phyloP scores from a whole-genome alignment of 306 rosid species.

The Geum urbanum region DNA sequence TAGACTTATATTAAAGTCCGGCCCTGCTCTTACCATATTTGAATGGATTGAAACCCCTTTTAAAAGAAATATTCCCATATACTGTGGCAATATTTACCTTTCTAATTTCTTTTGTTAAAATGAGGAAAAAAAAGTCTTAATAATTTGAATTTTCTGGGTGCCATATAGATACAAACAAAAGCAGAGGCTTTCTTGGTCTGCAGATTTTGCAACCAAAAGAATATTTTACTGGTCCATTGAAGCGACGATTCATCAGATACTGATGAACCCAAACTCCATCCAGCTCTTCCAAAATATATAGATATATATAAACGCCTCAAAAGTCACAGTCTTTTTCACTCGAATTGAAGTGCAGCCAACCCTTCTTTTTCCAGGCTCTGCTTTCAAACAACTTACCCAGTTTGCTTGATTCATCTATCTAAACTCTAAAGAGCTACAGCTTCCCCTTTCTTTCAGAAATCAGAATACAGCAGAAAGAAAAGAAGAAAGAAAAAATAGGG shows the following conservation, averaged over 20 bases:
- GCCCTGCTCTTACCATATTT: too few relatives aligned
- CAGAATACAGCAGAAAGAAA: too few relatives aligned
- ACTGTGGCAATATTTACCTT: too few relatives aligned
- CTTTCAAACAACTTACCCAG: background rate
- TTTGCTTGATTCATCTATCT: too few relatives aligned
- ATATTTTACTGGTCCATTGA: conserved; percentile 29
- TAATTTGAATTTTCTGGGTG: conserved; percentile 9
- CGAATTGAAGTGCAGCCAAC: background rate
- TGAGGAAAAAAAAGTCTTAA: background rate
- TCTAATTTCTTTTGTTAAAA: background rate
- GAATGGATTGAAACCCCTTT: too few relatives aligned
- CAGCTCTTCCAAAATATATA: background rate
- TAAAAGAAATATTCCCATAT: too few relatives aligned
- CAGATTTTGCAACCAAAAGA: conserved; percentile 15
- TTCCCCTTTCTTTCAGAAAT: background rate
- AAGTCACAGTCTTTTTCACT: conserved; percentile 9
- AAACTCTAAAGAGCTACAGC: background rate
- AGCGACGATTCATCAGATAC: conserved; percentile 31
- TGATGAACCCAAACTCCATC: background rate
- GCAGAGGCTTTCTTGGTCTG: conserved; percentile 3
- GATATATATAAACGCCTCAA: background rate
- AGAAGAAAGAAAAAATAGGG: background rate
- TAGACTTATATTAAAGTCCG: too few relatives aligned
- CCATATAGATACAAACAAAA: conserved; percentile 1
- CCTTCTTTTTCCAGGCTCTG: conserved; percentile 5